These are phyloP conservation scores for Jamesozyma lodderae DNA, from an alignment of 805 yeast species.

Conservation along the genomic window DNA sequence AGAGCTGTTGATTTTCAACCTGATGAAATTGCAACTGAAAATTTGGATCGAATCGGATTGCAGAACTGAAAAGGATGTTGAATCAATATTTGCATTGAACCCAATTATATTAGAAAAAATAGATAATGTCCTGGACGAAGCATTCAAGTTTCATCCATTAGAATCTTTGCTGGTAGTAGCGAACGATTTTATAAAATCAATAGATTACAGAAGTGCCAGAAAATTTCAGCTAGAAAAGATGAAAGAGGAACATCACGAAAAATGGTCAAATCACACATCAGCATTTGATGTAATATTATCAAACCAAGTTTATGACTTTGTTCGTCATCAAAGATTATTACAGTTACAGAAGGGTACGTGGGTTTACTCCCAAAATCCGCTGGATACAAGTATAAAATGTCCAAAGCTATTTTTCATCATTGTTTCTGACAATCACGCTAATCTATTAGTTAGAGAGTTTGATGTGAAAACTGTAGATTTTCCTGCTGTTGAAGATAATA, in stretches of 20 bases:
- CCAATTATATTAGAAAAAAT: slow-evolving; percentile 32
- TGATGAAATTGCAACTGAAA: slow-evolving; percentile 48
- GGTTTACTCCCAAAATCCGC: slow-evolving; percentile 60
- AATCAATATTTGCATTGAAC: slow-evolving; percentile 40
- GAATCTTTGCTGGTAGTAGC: slow-evolving; percentile 35
- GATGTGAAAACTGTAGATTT: slow-evolving; percentile 35
- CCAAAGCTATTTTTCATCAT: slow-evolving; percentile 46
- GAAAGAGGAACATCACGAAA: slow-evolving; percentile 29
- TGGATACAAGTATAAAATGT: slow-evolving; percentile 17
- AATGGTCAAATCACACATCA: slow-evolving; percentile 40
- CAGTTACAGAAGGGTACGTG: slow-evolving; percentile 71
- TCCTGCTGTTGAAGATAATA: slow-evolving; percentile 56
- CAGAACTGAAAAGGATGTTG: slow-evolving; percentile 44
- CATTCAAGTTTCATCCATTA: slow-evolving; percentile 7
- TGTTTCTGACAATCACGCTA: slow-evolving; percentile 58
- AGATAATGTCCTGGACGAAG: slow-evolving; percentile 6
- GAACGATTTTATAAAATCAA: slow-evolving; percentile 34
- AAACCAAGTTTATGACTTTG: slow-evolving; percentile 57
- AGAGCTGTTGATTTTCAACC: slow-evolving; percentile 45
- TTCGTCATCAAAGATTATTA: slow-evolving; percentile 64
- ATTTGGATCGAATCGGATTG: slow-evolving; percentile 53
- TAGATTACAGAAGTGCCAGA: slow-evolving; percentile 44
- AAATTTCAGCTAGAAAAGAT: slow-evolving; percentile 41
- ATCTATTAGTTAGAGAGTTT: slow-evolving; percentile 53
- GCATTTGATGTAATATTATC: slow-evolving; percentile 44